Percentiles rank a stretch among this genome's conserved stretches.
These are phyloP conservation scores for Boletus barrowsii DNA, from an alignment of 768 basidiomycete genomes.

Conservation along the genomic window DNA sequence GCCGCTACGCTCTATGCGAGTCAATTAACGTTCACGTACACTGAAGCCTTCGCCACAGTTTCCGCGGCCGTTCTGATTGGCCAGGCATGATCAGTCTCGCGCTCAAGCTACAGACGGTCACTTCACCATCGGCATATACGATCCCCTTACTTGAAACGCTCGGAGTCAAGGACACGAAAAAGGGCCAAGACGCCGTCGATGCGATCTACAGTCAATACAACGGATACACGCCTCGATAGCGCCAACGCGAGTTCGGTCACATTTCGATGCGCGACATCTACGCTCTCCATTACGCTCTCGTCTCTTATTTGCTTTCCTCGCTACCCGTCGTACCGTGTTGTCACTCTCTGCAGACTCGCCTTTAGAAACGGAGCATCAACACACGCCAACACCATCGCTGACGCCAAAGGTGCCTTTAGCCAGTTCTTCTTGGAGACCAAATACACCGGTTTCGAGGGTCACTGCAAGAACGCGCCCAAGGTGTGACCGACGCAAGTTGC, in stretches of 20 bases:
- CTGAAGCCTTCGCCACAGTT: no score
- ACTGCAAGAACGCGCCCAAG: constrained; percentile 14
- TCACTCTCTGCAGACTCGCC: constrained; percentile 32
- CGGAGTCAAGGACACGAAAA: constrained; percentile 29
- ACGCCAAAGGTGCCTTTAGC: constrained; percentile 34
- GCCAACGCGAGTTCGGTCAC: no score
- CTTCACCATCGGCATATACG: constrained; percentile 43
- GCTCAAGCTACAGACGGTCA: constrained; percentile 39
- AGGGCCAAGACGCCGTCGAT: constrained; percentile 31
- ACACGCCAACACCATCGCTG: background rate
- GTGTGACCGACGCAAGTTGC: constrained; percentile 20
- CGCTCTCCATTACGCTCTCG: constrained; percentile 3
- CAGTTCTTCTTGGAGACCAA: constrained; percentile 37
- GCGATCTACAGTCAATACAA: constrained; percentile 39
- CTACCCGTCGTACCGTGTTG: no score
- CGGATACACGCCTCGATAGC: constrained; percentile 32
- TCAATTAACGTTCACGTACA: no score
- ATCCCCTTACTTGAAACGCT: constrained; percentile 32
- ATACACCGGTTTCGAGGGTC: constrained; percentile 29
- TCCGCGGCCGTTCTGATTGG: no score
- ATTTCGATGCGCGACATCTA: constrained; percentile 47
- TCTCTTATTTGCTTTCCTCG: no score
- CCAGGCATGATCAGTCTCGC: constrained; percentile 40
- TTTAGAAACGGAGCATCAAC: constrained; percentile 35
- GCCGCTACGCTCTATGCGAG: no score